These are phyloP conservation scores for Fagopyrum esculentum DNA, from an alignment of 148 eudicot species.

Conservation along the genomic window DNA sequence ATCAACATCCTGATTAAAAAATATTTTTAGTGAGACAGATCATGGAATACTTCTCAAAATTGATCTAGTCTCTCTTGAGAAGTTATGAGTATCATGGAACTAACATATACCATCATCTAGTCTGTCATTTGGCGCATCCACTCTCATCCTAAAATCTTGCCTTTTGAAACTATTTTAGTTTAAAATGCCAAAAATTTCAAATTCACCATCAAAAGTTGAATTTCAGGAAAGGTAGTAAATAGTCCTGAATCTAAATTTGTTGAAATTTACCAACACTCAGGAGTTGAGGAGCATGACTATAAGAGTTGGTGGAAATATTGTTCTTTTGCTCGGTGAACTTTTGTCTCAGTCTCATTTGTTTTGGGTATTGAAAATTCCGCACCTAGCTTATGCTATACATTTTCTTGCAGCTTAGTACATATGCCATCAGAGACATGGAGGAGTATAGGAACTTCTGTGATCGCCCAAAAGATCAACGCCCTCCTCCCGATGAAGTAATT, in stretches of 20 bases:
- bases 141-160: not conserved
- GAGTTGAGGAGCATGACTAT: not conserved
- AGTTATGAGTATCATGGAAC: not conserved
- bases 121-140: not conserved
- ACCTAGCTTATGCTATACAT: not conserved
- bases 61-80: not conserved
- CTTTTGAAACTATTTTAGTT: not conserved
- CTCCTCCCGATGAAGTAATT: slow-evolving; percentile 96
- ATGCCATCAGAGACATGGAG: slow-evolving; percentile 92
- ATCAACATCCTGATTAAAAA: not conserved
- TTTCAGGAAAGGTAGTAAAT: not conserved
- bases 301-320: slow-evolving; percentile 4
- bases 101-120: not conserved
- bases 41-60: not conserved
- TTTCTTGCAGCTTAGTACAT: slow-evolving; percentile 59
- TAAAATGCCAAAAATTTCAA: not conserved
- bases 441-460: slow-evolving; percentile 95
- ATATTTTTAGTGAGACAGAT: not conserved
- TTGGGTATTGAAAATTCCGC: not conserved
- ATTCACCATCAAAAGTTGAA: not conserved
- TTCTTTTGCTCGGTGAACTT: not conserved
- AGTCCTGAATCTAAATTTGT: not conserved
- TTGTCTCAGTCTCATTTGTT: not conserved
- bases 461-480: slow-evolving; percentile 89
- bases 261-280: not conserved